phyloP scores from a whole-genome alignment of 768 basidiomycete genomes.

The Fibroporia radiculosa region DNA sequence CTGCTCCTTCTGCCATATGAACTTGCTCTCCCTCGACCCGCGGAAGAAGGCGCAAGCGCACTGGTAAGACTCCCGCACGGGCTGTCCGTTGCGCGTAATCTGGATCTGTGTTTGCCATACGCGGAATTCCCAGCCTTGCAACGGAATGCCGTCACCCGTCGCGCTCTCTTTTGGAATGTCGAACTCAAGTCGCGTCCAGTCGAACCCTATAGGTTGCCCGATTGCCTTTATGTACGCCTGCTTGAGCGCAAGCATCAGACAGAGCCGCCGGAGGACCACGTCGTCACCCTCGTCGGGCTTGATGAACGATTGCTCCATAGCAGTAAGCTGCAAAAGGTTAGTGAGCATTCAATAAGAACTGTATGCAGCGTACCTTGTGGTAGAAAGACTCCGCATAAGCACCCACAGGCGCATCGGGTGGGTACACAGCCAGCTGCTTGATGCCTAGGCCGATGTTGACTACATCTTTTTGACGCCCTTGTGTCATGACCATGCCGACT shows the following conservation, averaged over 20 bases:
- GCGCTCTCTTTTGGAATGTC: constrained; percentile 59
- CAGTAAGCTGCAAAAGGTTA: constrained; percentile 34
- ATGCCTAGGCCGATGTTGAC: constrained; percentile 79
- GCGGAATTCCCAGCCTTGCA: constrained; percentile 83
- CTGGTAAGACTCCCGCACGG: constrained; percentile 64
- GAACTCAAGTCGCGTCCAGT: constrained; percentile 77
- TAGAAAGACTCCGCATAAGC: constrained; percentile 67
- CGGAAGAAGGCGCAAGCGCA: constrained; percentile 76
- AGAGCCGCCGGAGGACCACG: constrained; percentile 62
- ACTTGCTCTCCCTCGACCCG: constrained; percentile 53
- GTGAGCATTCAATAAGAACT: not conserved
- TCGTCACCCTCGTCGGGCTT: constrained; percentile 48
- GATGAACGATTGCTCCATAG: constrained; percentile 46
- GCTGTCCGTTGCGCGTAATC: constrained; percentile 46
- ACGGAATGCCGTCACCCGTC: constrained; percentile 56
- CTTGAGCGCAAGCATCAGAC: constrained; percentile 73
- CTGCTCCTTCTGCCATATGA: constrained; percentile 62
- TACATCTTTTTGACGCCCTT: constrained; percentile 67
- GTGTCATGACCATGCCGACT: constrained; percentile 82
- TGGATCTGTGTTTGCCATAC: constrained; percentile 70
- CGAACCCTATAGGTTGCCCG: constrained; percentile 74
- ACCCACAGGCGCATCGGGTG: constrained; percentile 46
- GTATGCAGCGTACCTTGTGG: constrained; percentile 54
- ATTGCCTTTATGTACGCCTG: constrained; percentile 79
- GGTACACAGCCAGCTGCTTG: constrained; percentile 57